These are phyloP conservation scores for Ophiostoma sp. DNA, from an alignment of 2,329 filamentous ascomycete species.

Conservation along the genomic window DNA sequence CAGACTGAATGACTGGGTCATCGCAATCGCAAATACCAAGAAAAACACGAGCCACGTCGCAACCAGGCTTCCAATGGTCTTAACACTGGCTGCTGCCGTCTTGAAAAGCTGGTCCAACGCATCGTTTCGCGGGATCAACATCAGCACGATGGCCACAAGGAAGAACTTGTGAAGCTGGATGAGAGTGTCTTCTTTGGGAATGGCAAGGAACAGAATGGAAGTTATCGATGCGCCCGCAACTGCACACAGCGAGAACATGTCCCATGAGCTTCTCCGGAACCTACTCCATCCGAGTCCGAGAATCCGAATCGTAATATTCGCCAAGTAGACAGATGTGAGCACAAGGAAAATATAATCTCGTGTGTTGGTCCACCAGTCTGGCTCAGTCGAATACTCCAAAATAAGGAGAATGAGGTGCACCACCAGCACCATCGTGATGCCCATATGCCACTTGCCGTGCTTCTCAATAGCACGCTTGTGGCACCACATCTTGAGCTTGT, in stretches of 20 bases:
- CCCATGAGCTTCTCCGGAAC: conserved; percentile 91
- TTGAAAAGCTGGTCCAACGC: conserved; percentile 98
- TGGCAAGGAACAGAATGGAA: conserved; percentile 66
- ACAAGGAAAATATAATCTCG: conserved; percentile 73
- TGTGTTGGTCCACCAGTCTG: conserved; percentile 60
- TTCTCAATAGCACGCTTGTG: conserved; percentile 93
- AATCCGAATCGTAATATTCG: conserved; percentile 78
- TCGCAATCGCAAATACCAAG: conserved; percentile 89
- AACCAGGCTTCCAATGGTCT: conserved; percentile 82
- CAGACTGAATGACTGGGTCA: conserved; percentile 92
- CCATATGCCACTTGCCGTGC: conserved; percentile 82
- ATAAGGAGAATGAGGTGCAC: conserved; percentile 79
- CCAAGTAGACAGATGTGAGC: conserved; percentile 76
- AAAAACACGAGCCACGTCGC: conserved; percentile 98
- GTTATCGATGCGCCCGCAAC: conserved; percentile 78
- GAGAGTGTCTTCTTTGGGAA: conserved; percentile 57
- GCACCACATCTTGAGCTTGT: conserved; percentile 85
- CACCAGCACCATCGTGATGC: conserved; percentile 72
- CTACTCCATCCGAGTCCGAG: conserved; percentile 86
- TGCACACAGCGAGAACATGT: conserved; percentile 77
- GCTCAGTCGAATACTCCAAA: conserved; percentile 77
- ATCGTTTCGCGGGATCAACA: conserved; percentile 93
- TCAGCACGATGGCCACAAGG: conserved; percentile 78
- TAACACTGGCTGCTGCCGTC: conserved; percentile 88
- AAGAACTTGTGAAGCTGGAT: conserved; percentile 88